Conservation (phyloP, 257 asterid genomes). For the Cordia subcordata region DNA sequence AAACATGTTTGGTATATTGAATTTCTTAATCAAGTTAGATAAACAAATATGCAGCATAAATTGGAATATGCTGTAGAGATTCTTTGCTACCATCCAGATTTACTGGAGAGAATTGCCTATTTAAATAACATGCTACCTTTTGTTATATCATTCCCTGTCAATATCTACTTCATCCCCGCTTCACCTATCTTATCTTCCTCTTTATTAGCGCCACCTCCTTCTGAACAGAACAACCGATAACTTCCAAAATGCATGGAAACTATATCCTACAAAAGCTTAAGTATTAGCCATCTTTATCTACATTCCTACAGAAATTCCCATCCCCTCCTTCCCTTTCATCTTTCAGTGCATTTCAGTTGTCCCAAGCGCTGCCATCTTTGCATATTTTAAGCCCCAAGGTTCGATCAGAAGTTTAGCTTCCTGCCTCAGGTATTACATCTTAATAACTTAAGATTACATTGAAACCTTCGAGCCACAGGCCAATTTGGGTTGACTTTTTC, state of each 20-base stretch:
- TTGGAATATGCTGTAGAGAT: slow-evolving; percentile 30
- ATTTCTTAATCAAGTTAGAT: slow-evolving; percentile 6
- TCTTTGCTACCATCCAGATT: slow-evolving; percentile 15
- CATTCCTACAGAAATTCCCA: not conserved
- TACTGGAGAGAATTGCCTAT: slow-evolving; percentile 13
- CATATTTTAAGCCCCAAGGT: not conserved
- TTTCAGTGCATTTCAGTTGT: not conserved
- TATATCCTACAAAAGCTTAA: not conserved
- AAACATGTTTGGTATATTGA: not conserved
- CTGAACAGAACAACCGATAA: no score
- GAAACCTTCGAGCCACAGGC: not conserved
- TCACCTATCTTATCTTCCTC: not conserved
- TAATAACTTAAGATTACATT: not conserved
- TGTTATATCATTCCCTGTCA: not conserved
- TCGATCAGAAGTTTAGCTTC: not conserved
- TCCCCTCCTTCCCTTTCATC: not conserved
- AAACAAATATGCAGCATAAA: slow-evolving; percentile 6
- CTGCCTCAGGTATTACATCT: not conserved
- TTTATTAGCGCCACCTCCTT: no score
- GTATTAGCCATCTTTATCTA: not conserved
- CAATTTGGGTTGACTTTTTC: no score
- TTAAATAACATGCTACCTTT: slow-evolving; percentile 1
- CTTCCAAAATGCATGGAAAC: no score
- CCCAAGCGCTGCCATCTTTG: not conserved
- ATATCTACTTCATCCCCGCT: not conserved